phyloP scores from a whole-genome alignment of 495 filamentous ascomycete genomes.

The Trichocladium antarcticum region DNA sequence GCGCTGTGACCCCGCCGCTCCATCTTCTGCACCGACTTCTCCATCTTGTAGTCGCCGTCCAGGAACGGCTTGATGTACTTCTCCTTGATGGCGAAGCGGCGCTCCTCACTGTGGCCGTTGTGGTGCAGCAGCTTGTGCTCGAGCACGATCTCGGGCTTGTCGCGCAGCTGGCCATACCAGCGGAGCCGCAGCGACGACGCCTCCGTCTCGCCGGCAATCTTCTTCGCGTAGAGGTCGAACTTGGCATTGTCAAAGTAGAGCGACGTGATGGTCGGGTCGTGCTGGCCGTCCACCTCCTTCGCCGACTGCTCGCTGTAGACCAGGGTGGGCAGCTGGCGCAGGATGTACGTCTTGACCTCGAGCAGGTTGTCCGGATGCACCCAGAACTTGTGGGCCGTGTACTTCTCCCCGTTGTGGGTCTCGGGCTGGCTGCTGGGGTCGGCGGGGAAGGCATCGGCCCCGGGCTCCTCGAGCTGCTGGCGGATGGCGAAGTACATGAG shows the following conservation, averaged over 20 bases:
- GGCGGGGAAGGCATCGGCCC: constrained; percentile 18
- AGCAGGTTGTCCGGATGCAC: constrained; percentile 88
- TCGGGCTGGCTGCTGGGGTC: constrained; percentile 32
- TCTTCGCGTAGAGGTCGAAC: constrained; percentile 75
- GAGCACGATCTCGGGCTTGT: constrained; percentile 65
- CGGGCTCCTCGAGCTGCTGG: constrained; percentile 55
- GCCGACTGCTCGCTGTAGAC: constrained; percentile 86
- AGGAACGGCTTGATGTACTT: constrained; percentile 90
- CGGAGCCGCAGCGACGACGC: constrained; percentile 75
- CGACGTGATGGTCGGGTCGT: constrained; percentile 85
- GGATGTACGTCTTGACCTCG: constrained; percentile 89
- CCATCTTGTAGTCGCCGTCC: constrained; percentile 78
- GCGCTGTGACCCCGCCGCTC: constrained; percentile 50
- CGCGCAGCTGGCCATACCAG: constrained; percentile 79
- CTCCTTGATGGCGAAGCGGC: constrained; percentile 73
- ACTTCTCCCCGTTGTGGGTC: constrained; percentile 50
- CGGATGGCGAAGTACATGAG: constrained; percentile 92
- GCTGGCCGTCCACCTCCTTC: constrained; percentile 58
- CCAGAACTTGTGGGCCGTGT: constrained; percentile 97
- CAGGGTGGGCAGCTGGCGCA: constrained; percentile 78
- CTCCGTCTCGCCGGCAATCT: constrained; percentile 65
- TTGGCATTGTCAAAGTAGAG: constrained; percentile 87
- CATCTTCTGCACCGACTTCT: constrained; percentile 79
- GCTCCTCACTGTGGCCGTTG: constrained; percentile 62
- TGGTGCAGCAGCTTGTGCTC: constrained; percentile 82